phyloP scores from a whole-genome alignment of 2,329 filamentous ascomycete species.

The Sclerotinia minor region DNA sequence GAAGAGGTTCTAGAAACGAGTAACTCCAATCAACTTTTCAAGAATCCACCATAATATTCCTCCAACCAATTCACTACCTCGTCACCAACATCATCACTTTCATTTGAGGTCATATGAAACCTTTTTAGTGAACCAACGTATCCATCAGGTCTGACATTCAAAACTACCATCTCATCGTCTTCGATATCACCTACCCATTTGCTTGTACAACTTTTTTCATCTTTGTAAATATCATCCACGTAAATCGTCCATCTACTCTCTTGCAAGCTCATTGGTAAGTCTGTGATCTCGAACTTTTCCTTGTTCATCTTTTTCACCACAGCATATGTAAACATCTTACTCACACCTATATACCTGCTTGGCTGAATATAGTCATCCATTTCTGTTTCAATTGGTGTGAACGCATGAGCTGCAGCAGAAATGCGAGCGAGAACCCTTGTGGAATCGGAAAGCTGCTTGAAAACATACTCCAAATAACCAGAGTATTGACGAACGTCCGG shows the following conservation, averaged over 20 bases:
- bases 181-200: constrained; percentile 64
- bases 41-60: constrained; percentile 51
- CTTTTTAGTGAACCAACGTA: constrained; percentile 59
- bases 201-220: constrained; percentile 57
- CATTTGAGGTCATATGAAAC: constrained; percentile 48
- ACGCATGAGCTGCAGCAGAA: constrained; percentile 58
- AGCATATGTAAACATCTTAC: constrained; percentile 68
- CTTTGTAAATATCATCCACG: constrained; percentile 63
- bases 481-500: constrained; percentile 58
- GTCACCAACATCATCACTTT: constrained; percentile 35
- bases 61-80: constrained; percentile 50
- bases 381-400: constrained; percentile 60
- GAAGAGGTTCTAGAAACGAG: neutral
- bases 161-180: constrained; percentile 59
- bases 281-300: constrained; percentile 62
- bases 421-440: constrained; percentile 60
- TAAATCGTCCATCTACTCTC: constrained; percentile 72
- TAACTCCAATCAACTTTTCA: constrained; percentile 36
- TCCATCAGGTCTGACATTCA: constrained; percentile 71
- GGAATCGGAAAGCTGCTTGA: constrained; percentile 52
- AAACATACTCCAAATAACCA: constrained; percentile 61
- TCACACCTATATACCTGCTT: constrained; percentile 67
- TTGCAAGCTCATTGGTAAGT: constrained; percentile 62
- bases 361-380: constrained; percentile 67
- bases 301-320: constrained; percentile 67